Evolutionary conservation across 345 rosid genomes (phyloP).

Genomic region (Ailanthus altissimus): DNA sequence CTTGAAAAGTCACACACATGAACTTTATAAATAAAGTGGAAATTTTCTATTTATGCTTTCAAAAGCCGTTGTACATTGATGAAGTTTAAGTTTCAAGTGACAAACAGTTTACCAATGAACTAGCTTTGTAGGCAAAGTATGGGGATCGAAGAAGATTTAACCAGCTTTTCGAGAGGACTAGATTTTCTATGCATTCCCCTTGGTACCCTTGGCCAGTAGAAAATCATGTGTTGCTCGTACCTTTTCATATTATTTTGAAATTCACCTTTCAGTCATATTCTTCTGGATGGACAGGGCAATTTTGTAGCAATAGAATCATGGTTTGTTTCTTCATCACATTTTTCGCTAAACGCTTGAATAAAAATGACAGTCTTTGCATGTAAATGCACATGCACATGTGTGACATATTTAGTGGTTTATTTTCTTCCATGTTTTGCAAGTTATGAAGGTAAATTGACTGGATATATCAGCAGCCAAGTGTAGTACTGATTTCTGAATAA

Average conservation of each 20-base stretch:
- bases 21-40: background rate
- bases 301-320: background rate
- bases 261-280: constrained; percentile 2
- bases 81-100: background rate
- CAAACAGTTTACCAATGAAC: background rate
- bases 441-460: background rate
- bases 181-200: background rate
- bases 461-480: background rate
- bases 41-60: background rate
- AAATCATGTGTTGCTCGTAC: background rate
- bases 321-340: background rate
- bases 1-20: no score
- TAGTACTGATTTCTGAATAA: background rate
- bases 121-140: background rate
- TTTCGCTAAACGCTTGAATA: background rate
- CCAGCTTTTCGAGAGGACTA: background rate
- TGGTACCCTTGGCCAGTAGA: background rate
- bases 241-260: background rate
- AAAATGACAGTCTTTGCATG: background rate
- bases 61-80: background rate
- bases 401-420: background rate
- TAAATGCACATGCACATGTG: background rate
- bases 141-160: background rate
- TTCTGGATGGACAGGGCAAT: background rate
- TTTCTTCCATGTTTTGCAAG: background rate